Base-by-base conservation (phyloP, 352 stramenopile genomes). In the Phytophthora ohioensis region DNA sequence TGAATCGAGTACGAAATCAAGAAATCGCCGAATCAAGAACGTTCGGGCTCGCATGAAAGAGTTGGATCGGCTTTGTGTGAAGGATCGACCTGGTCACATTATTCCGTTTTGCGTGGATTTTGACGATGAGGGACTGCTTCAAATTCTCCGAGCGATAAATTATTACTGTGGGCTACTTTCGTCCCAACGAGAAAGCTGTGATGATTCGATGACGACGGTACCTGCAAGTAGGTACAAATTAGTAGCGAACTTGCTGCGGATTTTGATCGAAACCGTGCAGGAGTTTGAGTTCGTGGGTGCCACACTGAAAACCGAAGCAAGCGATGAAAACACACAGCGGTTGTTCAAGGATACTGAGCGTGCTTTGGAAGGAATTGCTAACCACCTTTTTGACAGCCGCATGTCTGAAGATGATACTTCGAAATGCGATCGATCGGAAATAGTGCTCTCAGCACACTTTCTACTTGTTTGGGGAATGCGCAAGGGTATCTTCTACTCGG, bases 101-200 rank as follows among this genome's bases (percentile, higher is more conserved):
- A 74, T 92, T 39, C 86, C 86, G 1, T 93, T 91, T 67, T 88
- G 72, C 41, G 57, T 87, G 9, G 82, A 91, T 60, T 91, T 92
- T 62, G 57, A 75, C 10, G 78, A 88, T 36, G 27, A 69, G 4
- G 79, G 82, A n/a, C 36, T 90, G 17, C 42, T 83, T 6, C 66
- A 75, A 30, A 67, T 84, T 65, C 53, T 85, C 11, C 52, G 47
- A 56, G 76, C 73, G 34, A 67, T 81, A 3, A 67, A 36, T 21
- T 56, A 69, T 55, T 79, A 66, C 30, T 78, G 65, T 15, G 17
- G 9, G 15, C n/a, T 54, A n/a, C 49, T 73, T 54, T 58, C 57
- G 10, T 8, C 31, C 43, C 15, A 41, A 36, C 4, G 10, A 60
- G n/a, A 41, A 10, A 34, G 13, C 7, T 5, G 47, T 27, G 46